These are phyloP conservation scores for Mercurialis annua DNA, from an alignment of 345 rosid genomes.

Conservation along the genomic window DNA sequence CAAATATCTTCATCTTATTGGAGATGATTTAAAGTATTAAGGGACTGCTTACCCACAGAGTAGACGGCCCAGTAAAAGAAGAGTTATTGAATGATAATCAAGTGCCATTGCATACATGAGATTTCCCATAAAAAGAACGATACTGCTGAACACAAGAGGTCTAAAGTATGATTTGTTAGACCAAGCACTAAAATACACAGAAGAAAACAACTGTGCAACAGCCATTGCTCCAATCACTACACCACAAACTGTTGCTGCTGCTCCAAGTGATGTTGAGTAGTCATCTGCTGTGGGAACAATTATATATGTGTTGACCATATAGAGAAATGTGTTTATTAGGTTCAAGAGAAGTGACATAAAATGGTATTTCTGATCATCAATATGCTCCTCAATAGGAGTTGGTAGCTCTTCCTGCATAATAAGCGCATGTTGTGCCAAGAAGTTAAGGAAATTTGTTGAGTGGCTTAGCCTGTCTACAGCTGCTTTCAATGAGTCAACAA, in stretches of 20 bases:
- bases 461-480: constrained; percentile 84
- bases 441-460: constrained; percentile 83
- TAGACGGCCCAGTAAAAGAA: constrained; percentile 84
- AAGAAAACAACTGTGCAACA: constrained; percentile 96
- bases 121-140: constrained; percentile 79
- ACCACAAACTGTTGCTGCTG: constrained; percentile 99
- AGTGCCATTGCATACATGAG: constrained; percentile 87
- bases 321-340: constrained; percentile 46
- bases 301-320: constrained; percentile 89
- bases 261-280: constrained; percentile 88
- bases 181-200: constrained; percentile 97
- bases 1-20: too few species aligned
- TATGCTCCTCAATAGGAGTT: constrained; percentile 59
- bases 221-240: constrained; percentile 98
- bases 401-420: constrained; percentile 94
- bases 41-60: constrained; percentile 97
- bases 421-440: constrained; percentile 95
- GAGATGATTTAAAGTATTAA: too few species aligned
- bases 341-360: constrained; percentile 78
- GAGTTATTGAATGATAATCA: constrained; percentile 63
- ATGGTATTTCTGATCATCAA: constrained; percentile 75
- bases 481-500: constrained; percentile 66
- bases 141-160: constrained; percentile 94
- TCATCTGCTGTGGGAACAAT: constrained; percentile 96
- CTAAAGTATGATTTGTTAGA: constrained; percentile 91